Conservation (phyloP, 225 moss, liverwort and hornwort species). For the Sphagnum contortum region DNA sequence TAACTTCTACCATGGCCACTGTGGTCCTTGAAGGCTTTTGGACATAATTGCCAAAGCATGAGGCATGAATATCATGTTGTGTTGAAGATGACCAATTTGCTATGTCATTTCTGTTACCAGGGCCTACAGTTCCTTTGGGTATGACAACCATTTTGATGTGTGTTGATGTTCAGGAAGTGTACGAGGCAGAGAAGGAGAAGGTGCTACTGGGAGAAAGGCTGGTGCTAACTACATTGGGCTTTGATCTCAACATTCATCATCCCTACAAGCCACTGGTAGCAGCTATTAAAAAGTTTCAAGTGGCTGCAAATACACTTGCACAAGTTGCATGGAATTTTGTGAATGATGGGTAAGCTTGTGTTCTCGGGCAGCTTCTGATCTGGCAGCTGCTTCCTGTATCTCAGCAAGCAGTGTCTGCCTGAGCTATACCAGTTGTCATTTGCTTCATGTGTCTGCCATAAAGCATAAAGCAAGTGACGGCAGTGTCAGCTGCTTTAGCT, state of each 20-base stretch:
- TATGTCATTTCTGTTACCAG: too few relatives aligned
- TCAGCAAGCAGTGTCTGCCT: background rate
- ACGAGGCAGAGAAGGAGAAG: constrained; percentile 77
- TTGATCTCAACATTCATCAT: constrained; percentile 86
- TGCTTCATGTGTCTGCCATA: constrained; percentile 4
- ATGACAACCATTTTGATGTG: too few relatives aligned
- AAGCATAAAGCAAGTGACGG: constrained; percentile 3
- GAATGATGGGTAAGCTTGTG: constrained; percentile 75
- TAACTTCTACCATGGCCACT: too few relatives aligned
- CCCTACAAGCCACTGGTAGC: constrained; percentile 87
- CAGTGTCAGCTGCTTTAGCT: too few relatives aligned
- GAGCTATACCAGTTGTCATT: constrained; percentile 4
- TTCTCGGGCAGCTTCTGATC: constrained; percentile 9
- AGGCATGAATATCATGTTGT: too few relatives aligned
- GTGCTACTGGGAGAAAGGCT: constrained; percentile 76
- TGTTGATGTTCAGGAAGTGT: constrained; percentile 39
- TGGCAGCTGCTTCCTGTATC: background rate
- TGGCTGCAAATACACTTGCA: constrained; percentile 72
- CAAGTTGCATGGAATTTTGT: constrained; percentile 99
- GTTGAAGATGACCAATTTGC: too few relatives aligned
- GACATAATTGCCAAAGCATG: too few relatives aligned
- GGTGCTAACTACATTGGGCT: constrained; percentile 72
- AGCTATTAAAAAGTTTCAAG: constrained; percentile 76
- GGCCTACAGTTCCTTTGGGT: too few relatives aligned
- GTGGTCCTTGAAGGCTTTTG: too few relatives aligned